Base-by-base conservation (phyloP, 805 yeast genomes). In the Komagataella kurtzmanii region DNA sequence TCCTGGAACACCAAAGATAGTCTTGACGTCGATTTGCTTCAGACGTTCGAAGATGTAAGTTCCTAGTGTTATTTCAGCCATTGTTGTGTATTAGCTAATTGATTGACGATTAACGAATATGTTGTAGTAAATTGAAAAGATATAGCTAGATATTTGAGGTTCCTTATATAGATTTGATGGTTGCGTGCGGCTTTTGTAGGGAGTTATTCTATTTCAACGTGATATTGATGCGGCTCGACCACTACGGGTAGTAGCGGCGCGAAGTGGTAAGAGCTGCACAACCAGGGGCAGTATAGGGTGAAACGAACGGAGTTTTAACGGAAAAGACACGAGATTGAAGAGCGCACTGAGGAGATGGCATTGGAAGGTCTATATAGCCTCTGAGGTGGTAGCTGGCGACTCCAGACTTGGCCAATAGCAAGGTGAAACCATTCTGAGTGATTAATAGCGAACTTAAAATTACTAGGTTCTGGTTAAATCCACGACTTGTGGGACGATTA, bases 1-100 rank as follows among this genome's bases (percentile, higher is more conserved):
- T 61, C 90, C 90, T 54, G 91, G 91, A 52, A 85, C 77, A 62
- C 91, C 91, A 61, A 84, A 85, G 63, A 85, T 73, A 60, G 90
- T 81, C 59, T 77, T 74, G 57, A 84, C 81, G 54, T 78, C 77
- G 51, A 85, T 76, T 66, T 87, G 91, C 67, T 74, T 77, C 58
- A 87, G 72, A 72, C 95, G 77, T 71, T 84, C 88, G 64, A 87
- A 87, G 54, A 87, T 69, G 63, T 83, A 87, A 58, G 80, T 77
- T 62, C 95, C 95, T 59, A 87, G 71, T 51, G 89, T 69, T 58
- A 85, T 79, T 53, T 62, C 58, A 12, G 62, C n/a, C 50, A 48
- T 44, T 44, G 19, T 30, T 30, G 40, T 30, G 40, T 30, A 30
- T 10, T 30, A 30, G 40, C 40, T 30, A 30, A 30, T 30, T 30